Evolutionary conservation across 1,139 yeast genomes (phyloP).

Genomic region (Debaryomyces fabryi): DNA sequence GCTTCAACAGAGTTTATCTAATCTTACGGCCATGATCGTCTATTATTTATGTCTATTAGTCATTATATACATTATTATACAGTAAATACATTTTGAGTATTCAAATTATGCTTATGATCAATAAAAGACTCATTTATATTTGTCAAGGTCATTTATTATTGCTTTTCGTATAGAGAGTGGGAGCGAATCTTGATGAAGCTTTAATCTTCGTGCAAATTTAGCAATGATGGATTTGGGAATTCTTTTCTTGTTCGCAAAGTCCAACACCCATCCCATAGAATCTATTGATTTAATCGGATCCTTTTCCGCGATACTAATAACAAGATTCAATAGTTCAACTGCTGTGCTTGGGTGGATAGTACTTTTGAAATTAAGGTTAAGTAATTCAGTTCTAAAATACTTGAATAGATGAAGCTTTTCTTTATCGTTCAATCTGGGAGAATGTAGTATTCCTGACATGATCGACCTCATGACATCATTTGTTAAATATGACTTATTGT

Average conservation of each 20-base stretch:
- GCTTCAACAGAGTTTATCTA: neutral
- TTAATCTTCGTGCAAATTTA: slow-evolving; percentile 12
- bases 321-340: slow-evolving; percentile 16
- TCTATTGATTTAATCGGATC: slow-evolving; percentile 13
- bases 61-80: slow-evolving; percentile 2
- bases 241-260: slow-evolving; percentile 15
- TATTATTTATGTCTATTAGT: slow-evolving; percentile 1
- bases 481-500: slow-evolving; percentile 20
- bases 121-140: neutral
- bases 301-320: slow-evolving; percentile 14
- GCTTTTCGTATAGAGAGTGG: neutral
- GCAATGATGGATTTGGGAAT: slow-evolving; percentile 12
- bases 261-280: slow-evolving; percentile 16
- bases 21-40: neutral
- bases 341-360: slow-evolving; percentile 19
- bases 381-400: slow-evolving; percentile 22
- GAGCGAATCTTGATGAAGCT: neutral
- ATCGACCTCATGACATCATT: slow-evolving; percentile 22
- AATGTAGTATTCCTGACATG: slow-evolving; percentile 30
- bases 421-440: slow-evolving; percentile 17
- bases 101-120: neutral
- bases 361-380: slow-evolving; percentile 23
- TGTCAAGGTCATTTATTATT: neutral
- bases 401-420: slow-evolving; percentile 23
- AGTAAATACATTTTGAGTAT: neutral